Evolutionary conservation across 73 alveolate genomes (phyloP).

Genomic region (Paramecium sexaurelia): DNA sequence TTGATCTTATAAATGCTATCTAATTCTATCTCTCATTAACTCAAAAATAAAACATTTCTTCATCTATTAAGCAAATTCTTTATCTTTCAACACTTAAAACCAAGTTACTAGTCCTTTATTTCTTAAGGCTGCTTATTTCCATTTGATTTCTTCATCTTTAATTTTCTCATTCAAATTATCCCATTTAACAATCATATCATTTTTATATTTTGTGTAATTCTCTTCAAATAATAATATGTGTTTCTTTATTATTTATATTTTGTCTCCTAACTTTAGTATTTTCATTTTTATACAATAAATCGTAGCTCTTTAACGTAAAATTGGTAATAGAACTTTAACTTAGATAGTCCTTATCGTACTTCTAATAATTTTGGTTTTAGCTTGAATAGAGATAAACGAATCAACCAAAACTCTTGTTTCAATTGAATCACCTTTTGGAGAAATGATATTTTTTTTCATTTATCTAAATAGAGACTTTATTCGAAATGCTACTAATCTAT

Average conservation of each 20-base stretch:
- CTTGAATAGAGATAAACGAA: background rate
- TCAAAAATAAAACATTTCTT: background rate
- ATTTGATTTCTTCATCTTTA: background rate
- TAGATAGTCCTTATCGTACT: background rate
- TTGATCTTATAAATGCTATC: background rate
- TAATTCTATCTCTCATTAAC: slow-evolving; percentile 10
- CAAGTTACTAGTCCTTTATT: background rate
- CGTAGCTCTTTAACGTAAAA: background rate
- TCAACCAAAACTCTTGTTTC: slow-evolving; percentile 2
- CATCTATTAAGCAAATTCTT: background rate
- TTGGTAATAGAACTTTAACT: background rate
- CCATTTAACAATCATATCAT: slow-evolving; percentile 19
- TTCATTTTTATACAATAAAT: background rate
- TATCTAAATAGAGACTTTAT: background rate
- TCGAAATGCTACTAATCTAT: slow-evolving; percentile 23
- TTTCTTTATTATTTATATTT: background rate
- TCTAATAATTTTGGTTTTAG: background rate
- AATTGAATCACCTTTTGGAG: background rate
- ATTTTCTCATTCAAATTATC: background rate
- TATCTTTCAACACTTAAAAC: slow-evolving; percentile 10
- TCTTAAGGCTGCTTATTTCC: background rate
- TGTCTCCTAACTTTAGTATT: background rate
- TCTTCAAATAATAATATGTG: background rate
- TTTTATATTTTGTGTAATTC: background rate
- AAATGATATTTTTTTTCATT: background rate